phyloP scores from a whole-genome alignment of 345 rosid species.

The Kernera saxatilis region DNA sequence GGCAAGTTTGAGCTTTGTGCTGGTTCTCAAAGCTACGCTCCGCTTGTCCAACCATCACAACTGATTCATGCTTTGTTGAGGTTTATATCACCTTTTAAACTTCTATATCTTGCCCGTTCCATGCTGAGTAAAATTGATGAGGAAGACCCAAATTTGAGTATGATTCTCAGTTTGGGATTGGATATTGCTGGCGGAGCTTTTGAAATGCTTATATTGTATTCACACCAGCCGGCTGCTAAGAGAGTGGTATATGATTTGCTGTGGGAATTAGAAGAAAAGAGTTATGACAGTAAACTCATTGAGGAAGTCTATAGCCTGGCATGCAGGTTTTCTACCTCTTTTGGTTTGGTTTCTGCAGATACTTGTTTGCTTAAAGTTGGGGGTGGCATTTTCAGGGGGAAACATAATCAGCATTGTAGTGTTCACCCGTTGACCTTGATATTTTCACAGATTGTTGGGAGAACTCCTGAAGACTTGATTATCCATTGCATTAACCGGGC shows the following conservation, averaged over 20 bases:
- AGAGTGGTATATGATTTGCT: constrained; percentile 40
- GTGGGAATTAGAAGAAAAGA: constrained; percentile 50
- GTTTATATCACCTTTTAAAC: constrained; percentile 64
- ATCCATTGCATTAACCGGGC: constrained; percentile 47
- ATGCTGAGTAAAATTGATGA: constrained; percentile 44
- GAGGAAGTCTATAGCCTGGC: constrained; percentile 57
- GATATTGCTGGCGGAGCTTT: constrained; percentile 63
- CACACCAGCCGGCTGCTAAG: constrained; percentile 43
- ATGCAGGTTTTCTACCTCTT: constrained; percentile 49
- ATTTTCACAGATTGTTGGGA: constrained; percentile 42
- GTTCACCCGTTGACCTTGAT: constrained; percentile 56
- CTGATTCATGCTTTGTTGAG: constrained; percentile 49
- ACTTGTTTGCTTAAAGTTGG: constrained; percentile 63
- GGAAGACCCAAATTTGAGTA: constrained; percentile 31
- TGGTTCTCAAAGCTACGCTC: constrained; percentile 34
- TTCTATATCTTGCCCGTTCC: constrained; percentile 55
- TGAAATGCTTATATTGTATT: constrained; percentile 46
- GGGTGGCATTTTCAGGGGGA: constrained; percentile 39
- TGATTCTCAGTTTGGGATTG: constrained; percentile 47
- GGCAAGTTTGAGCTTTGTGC: constrained; percentile 46
- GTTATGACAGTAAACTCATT: constrained; percentile 42
- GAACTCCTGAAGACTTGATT: constrained; percentile 61
- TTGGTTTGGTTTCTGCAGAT: constrained; percentile 47
- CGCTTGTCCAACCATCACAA: constrained; percentile 51
- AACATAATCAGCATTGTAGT: constrained; percentile 27